Evolutionary conservation across 352 stramenopile species (phyloP).

Genomic region (Phytophthora brassicae): DNA sequence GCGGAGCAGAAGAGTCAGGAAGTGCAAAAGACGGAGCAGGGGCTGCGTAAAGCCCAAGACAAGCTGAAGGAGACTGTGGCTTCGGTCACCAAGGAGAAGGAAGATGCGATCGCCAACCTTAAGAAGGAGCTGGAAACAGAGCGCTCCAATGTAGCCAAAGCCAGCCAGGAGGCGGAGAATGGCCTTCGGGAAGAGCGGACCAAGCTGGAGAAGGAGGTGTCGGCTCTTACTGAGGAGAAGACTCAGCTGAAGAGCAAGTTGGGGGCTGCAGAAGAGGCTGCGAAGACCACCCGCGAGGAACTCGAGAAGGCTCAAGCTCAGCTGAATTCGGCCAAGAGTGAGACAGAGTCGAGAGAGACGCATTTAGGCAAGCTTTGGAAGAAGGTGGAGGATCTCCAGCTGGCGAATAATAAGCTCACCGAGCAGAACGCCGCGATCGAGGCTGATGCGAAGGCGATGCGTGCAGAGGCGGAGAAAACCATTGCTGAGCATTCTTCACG

Average conservation of each 20-base stretch:
- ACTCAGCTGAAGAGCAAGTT: slow-evolving; percentile 18
- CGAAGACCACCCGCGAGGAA: slow-evolving; percentile 17
- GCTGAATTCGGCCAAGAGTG: slow-evolving; percentile 35
- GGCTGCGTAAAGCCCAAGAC: slow-evolving; percentile 23
- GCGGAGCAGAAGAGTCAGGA: slow-evolving; percentile 16
- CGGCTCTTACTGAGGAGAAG: slow-evolving; percentile 24
- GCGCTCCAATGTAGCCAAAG: slow-evolving; percentile 20
- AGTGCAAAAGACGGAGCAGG: slow-evolving; percentile 23
- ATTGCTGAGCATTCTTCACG: slow-evolving; percentile 36
- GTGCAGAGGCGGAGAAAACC: slow-evolving; percentile 40
- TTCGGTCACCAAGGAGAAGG: slow-evolving; percentile 22
- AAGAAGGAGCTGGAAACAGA: slow-evolving; percentile 34
- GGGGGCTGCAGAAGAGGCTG: slow-evolving; percentile 14
- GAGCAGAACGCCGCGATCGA: slow-evolving; percentile 50
- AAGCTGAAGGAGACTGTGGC: slow-evolving; percentile 32
- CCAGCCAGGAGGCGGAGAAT: slow-evolving; percentile 8
- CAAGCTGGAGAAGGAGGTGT: slow-evolving; percentile 26
- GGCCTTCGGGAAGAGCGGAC: neutral
- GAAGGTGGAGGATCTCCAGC: slow-evolving; percentile 53
- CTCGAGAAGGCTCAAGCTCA: slow-evolving; percentile 32
- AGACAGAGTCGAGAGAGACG: slow-evolving; percentile 46
- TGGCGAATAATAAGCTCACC: slow-evolving; percentile 45
- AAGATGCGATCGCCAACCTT: slow-evolving; percentile 28
- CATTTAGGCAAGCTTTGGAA: slow-evolving; percentile 58
- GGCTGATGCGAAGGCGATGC: slow-evolving; percentile 41